Percentiles rank a stretch among this genome's conserved stretches.
Conservation (phyloP, 805 yeast genomes). For the Wickerhamia fluorescens region DNA sequence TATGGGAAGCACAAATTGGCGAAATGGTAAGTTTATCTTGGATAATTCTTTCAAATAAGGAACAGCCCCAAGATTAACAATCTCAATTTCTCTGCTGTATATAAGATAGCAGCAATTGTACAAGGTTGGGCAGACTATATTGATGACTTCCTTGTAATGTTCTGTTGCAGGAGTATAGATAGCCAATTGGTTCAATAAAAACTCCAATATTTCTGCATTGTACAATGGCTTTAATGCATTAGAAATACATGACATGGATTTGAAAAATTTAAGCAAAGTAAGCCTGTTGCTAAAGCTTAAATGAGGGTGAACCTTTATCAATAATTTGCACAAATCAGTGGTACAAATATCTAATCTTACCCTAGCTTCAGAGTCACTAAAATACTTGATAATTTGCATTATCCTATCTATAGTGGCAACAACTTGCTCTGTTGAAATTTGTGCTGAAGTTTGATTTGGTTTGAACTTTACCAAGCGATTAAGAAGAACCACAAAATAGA, state of each 20-base stretch:
- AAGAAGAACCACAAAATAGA: slow-evolving; percentile 36
- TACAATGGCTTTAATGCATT: slow-evolving; percentile 25
- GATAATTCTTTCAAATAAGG: slow-evolving; percentile 37
- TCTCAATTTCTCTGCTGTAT: slow-evolving; percentile 36
- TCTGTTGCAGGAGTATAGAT: slow-evolving; percentile 17
- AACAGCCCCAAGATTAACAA: slow-evolving; percentile 41
- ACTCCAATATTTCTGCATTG: slow-evolving; percentile 37
- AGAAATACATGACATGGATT: slow-evolving; percentile 32
- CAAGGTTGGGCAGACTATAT: slow-evolving; percentile 40
- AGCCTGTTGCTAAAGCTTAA: slow-evolving; percentile 27
- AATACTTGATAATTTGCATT: slow-evolving; percentile 31
- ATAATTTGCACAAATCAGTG: slow-evolving; percentile 32
- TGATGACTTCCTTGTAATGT: slow-evolving; percentile 34
- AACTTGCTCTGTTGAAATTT: slow-evolving; percentile 3
- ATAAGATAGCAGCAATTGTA: slow-evolving; percentile 48
- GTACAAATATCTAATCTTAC: slow-evolving; percentile 34
- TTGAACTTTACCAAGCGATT: slow-evolving; percentile 21
- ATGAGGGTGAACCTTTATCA: slow-evolving; percentile 33
- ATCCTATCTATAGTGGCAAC: slow-evolving; percentile 19
- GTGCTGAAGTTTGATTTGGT: slow-evolving; percentile 3
- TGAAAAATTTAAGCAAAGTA: slow-evolving; percentile 38
- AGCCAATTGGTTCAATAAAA: slow-evolving; percentile 28
- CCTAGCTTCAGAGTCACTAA: slow-evolving; percentile 41
- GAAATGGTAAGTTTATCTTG: slow-evolving; percentile 33
- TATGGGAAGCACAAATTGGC: slow-evolving; percentile 48